Conservation (phyloP, 176 grass and related monocot species). For the Paspalum vaginatum region DNA sequence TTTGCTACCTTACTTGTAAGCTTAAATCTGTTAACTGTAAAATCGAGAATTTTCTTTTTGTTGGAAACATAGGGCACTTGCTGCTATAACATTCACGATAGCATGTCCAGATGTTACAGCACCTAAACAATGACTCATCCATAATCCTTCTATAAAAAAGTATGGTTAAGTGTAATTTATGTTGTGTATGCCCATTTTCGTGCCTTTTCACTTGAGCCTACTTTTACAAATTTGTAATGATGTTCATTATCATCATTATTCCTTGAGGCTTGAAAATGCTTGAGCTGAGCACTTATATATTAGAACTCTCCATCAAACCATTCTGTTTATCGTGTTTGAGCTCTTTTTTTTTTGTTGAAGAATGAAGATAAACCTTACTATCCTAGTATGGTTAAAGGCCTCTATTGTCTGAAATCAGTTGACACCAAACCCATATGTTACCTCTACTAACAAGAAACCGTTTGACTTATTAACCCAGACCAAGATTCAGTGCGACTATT, state of each 20-base stretch:
- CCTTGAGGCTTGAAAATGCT: background rate
- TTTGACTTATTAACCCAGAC: conserved; percentile 47
- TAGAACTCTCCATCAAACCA: background rate
- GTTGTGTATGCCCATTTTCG: background rate
- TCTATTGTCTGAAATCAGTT: background rate
- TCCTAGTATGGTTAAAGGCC: background rate
- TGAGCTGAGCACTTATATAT: conserved; percentile 1
- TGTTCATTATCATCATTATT: conserved; percentile 12
- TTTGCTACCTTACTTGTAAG: background rate
- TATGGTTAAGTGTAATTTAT: background rate
- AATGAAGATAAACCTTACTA: background rate
- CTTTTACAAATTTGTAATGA: conserved; percentile 4
- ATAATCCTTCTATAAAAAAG: background rate
- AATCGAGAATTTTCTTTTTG: no score
- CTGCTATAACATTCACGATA: no score
- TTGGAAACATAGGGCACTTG: no score
- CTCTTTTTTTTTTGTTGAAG: no score
- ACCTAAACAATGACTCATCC: no score
- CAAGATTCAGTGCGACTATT: conserved; percentile 95
- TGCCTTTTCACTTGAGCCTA: background rate
- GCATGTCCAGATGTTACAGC: no score
- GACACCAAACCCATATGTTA: background rate
- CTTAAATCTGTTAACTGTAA: no score
- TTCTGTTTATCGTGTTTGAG: background rate
- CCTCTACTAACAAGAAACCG: background rate